phyloP scores from a whole-genome alignment of 192 early-diverging fungal genomes.

The Podila minutissima region DNA sequence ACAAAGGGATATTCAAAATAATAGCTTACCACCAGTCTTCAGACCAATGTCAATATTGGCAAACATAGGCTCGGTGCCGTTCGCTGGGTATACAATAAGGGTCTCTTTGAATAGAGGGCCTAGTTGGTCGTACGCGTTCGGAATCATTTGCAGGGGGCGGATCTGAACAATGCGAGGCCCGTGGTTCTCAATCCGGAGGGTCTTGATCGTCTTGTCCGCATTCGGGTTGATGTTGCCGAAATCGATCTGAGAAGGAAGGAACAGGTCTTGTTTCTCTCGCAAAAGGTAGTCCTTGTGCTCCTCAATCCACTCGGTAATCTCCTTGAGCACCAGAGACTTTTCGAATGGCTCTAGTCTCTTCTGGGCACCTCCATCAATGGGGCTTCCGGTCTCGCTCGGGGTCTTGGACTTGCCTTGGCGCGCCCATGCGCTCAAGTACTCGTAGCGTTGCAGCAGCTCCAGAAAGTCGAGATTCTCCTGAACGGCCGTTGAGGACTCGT shows the following conservation, averaged over 20 bases:
- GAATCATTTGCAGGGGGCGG: slow-evolving; percentile 33
- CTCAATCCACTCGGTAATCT: slow-evolving; percentile 47
- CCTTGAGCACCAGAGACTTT: slow-evolving; percentile 34
- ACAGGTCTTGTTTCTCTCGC: slow-evolving; percentile 27
- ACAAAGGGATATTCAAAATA: background rate
- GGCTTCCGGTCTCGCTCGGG: slow-evolving; percentile 32
- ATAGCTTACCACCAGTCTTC: slow-evolving; percentile 25
- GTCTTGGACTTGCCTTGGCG: slow-evolving; percentile 43
- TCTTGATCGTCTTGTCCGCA: slow-evolving; percentile 20
- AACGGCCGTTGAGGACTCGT: slow-evolving; percentile 22
- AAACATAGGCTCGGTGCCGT: slow-evolving; percentile 50
- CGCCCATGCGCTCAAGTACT: slow-evolving; percentile 34
- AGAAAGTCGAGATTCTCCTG: slow-evolving; percentile 44
- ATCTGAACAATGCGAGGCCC: slow-evolving; percentile 31
- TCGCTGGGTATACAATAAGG: slow-evolving; percentile 36
- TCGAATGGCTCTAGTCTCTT: slow-evolving; percentile 46
- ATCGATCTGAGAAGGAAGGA: slow-evolving; percentile 36
- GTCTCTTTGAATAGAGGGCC: slow-evolving; percentile 13
- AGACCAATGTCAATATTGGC: slow-evolving; percentile 39
- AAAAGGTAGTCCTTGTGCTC: slow-evolving; percentile 37
- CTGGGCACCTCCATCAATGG: slow-evolving; percentile 27
- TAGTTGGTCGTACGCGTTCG: slow-evolving; percentile 34
- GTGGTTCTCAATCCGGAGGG: slow-evolving; percentile 43
- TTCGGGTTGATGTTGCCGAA: slow-evolving; percentile 45
- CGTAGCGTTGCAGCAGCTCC: slow-evolving; percentile 43